phyloP scores from a whole-genome alignment of 306 rosid genomes.

The Castanea crenata region DNA sequence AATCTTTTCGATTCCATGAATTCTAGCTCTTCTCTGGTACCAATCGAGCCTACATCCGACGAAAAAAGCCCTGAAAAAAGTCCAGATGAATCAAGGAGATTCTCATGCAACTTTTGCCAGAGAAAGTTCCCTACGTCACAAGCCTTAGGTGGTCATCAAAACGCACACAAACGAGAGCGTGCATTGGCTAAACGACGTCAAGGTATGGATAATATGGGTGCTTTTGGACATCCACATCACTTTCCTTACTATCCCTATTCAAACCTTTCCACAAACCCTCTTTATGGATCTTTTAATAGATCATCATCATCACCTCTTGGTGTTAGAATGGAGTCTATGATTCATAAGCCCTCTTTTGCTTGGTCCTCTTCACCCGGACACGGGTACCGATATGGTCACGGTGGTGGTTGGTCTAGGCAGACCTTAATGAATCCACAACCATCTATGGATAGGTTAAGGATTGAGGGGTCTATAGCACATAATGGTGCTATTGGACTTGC shows the following conservation, averaged over 20 bases:
- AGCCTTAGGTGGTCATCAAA: slow-evolving; percentile 85
- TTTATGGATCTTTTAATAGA: slow-evolving; percentile 34
- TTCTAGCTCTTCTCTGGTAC: slow-evolving; percentile 1
- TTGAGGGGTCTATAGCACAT: slow-evolving; percentile 16
- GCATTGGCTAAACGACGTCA: slow-evolving; percentile 63
- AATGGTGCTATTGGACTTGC: slow-evolving; percentile 3
- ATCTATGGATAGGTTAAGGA: slow-evolving; percentile 17
- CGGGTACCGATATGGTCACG: slow-evolving; percentile 9
- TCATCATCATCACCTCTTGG: slow-evolving; percentile 36
- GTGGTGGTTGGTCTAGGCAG: slow-evolving; percentile 13
- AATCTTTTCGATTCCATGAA: slow-evolving; percentile 29
- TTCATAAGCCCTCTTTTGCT: slow-evolving; percentile 46
- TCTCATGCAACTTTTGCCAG: slow-evolving; percentile 67
- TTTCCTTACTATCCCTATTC: slow-evolving; percentile 40
- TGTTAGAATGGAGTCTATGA: slow-evolving; percentile 53
- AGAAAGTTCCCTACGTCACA: slow-evolving; percentile 74
- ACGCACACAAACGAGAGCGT: slow-evolving; percentile 77
- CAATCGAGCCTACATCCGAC: background rate
- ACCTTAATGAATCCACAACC: slow-evolving; percentile 1
- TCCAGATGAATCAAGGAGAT: slow-evolving; percentile 24
- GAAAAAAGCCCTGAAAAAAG: slow-evolving; percentile 13
- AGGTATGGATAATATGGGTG: slow-evolving; percentile 24
- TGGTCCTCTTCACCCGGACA: slow-evolving; percentile 14
- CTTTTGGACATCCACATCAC: slow-evolving; percentile 22
- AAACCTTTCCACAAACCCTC: slow-evolving; percentile 12